phyloP scores from a whole-genome alignment of 495 filamentous ascomycete species.

The Talaromyces thailandensis region DNA sequence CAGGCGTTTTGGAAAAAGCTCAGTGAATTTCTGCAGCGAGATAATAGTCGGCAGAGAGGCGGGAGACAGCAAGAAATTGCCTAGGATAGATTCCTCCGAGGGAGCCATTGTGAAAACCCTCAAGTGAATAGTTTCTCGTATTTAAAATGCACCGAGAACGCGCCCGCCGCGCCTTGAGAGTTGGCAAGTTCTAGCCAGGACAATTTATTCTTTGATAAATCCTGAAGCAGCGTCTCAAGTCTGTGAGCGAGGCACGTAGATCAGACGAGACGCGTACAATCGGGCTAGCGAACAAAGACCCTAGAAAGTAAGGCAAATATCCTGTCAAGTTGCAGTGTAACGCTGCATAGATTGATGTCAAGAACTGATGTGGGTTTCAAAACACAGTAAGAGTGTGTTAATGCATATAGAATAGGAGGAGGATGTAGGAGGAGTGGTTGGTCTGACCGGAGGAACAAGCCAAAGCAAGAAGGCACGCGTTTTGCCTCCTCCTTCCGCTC shows the following conservation, averaged over 20 bases:
- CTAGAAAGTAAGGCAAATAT: not conserved
- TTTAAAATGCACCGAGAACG: not conserved
- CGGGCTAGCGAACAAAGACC: not conserved
- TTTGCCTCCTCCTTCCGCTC: constrained; percentile 11
- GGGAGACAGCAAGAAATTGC: constrained; percentile 68
- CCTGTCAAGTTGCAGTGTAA: not conserved
- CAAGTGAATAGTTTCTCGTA: not conserved
- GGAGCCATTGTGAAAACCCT: constrained; percentile 46
- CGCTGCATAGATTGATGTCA: not conserved
- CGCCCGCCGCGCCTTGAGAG: not conserved
- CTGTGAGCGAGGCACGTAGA: not conserved
- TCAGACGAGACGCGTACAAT: not conserved
- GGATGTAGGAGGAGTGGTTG: not conserved
- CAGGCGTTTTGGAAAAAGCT: constrained; percentile 63
- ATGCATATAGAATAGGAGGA: not conserved
- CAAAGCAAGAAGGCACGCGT: constrained; percentile 9
- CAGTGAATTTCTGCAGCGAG: constrained; percentile 63
- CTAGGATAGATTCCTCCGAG: constrained; percentile 62
- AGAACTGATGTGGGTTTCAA: not conserved
- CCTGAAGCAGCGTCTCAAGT: not conserved
- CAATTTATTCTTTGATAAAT: not conserved
- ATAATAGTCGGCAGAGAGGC: constrained; percentile 64
- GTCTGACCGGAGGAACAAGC: not conserved
- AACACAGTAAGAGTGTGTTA: not conserved
- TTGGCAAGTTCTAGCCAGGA: not conserved